These are phyloP conservation scores for Calocybe indica DNA, from an alignment of 768 basidiomycete species.

Conservation along the genomic window DNA sequence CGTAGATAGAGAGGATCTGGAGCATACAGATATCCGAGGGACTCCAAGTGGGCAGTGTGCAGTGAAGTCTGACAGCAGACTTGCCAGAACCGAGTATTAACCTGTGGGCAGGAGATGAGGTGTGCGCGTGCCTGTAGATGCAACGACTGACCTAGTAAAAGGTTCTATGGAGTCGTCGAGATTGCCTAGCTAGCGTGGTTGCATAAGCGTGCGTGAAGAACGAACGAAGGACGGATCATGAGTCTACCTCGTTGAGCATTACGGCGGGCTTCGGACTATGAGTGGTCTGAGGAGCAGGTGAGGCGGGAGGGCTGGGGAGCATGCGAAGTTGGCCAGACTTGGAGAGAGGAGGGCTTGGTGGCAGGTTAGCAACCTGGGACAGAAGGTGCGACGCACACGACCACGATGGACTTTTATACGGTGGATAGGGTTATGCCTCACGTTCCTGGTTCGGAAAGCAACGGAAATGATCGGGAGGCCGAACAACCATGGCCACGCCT, in stretches of 20 bases:
- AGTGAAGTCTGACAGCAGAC: constrained; percentile 49
- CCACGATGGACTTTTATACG: no score
- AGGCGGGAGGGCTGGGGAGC: no score
- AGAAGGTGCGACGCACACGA: no score
- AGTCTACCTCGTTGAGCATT: constrained; percentile 30
- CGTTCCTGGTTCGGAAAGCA: constrained; percentile 20
- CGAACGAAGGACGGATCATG: not conserved
- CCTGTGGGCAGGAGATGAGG: constrained; percentile 22
- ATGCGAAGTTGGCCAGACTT: no score
- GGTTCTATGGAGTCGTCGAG: constrained; percentile 53
- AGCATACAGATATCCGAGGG: constrained; percentile 52
- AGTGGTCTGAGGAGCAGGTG: no score
- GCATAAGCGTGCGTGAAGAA: not conserved
- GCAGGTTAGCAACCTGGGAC: no score
- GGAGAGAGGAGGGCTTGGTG: no score
- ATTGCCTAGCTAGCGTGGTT: constrained; percentile 36
- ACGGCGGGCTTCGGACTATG: constrained; percentile 8
- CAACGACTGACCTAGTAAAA: constrained; percentile 48
- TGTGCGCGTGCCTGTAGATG: not conserved
- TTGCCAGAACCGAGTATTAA: constrained; percentile 41
- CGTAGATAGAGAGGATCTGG: not conserved
- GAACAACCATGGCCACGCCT: not conserved
- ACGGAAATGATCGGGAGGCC: constrained; percentile 22
- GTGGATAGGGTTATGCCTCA: no score
- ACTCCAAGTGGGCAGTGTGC: constrained; percentile 65